A percentile compares a stretch with the other conserved stretches of the same genome.
These are phyloP conservation scores for Cyphellophora attinorum DNA, from an alignment of 2,329 filamentous ascomycete genomes.

Conservation along the genomic window DNA sequence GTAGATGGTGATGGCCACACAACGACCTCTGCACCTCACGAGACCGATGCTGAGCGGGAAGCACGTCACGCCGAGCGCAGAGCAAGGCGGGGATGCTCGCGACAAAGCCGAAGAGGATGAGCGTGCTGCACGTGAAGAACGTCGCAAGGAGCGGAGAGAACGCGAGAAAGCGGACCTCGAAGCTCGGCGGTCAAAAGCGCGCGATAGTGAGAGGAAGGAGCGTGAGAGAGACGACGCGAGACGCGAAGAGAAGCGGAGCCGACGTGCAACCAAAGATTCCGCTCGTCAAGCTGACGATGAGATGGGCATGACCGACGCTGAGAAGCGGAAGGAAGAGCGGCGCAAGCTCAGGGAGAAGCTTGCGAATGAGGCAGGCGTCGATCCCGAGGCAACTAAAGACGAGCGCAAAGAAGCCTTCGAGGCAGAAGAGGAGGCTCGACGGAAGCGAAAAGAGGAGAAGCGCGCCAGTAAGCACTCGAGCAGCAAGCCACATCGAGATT, in stretches of 20 bases:
- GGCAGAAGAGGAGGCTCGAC: constrained; percentile 18
- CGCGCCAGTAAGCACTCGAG: constrained; percentile 25
- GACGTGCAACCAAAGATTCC: constrained; percentile 30
- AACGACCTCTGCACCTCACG: constrained; percentile 34
- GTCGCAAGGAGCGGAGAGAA: constrained; percentile 35
- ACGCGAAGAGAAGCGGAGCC: constrained; percentile 50
- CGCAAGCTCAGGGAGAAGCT: constrained; percentile 16
- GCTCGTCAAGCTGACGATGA: constrained; percentile 23
- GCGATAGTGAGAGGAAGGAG: constrained; percentile 42
- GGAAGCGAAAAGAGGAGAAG: constrained; percentile 19
- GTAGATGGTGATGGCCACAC: constrained; percentile 38
- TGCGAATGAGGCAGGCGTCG: constrained; percentile 14
- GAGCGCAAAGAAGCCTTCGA: constrained; percentile 25
- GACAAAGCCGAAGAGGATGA: constrained; percentile 30
- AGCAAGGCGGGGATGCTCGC: constrained; percentile 35
- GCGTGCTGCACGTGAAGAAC: constrained; percentile 23
- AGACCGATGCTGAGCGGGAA: constrained; percentile 50
- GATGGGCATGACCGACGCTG: constrained; percentile 24
- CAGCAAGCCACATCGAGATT: constrained; percentile 7
- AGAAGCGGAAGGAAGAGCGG: constrained; percentile 28
- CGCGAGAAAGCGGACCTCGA: constrained; percentile 49
- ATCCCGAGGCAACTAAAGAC: constrained; percentile 13
- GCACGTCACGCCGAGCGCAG: constrained; percentile 54
- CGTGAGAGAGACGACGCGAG: constrained; percentile 47
- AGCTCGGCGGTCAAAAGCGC: constrained; percentile 27